Evolutionary conservation across 2,329 filamentous ascomycete genomes (phyloP), one percentile per base, ranked within the genome.

Genomic region (Didymella pinodella): DNA sequence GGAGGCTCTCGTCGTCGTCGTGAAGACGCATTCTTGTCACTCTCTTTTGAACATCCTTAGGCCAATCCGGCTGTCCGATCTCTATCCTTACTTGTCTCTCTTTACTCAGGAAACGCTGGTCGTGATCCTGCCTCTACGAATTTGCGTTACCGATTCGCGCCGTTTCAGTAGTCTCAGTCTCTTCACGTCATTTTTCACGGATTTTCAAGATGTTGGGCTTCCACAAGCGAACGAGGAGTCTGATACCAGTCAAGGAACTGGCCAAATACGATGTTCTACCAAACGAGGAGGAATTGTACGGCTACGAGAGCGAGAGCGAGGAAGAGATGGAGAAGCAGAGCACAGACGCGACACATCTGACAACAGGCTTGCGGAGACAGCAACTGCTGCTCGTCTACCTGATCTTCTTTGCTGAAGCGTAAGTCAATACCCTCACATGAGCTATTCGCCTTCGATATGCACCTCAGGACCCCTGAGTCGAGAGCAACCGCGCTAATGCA

Each of bases 391-490:
- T 82, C 62, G 78, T 82, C 46, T 82, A 81, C 64, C 67, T 81
- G 26, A 65, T 82, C 26, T 81, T 81, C 56, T 72, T 83, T n/a
- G 80, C 80, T 7, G 81, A 82, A 71, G 80, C 80, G 73, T 78
- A 72, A 48, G 76, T 72, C 16, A 12, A 32, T 2, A 20, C 43
- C 36, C 16, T 44, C 45, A 20, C 29, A 20, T 5, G 31, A 54
- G 32, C 46, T 50, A 29, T 54, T 36, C 31, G 48, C 47, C 20
- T 29, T 31, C 48, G 4, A 51, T 26, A 41, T 41, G 41, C 49
- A 36, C 22, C 28, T 28, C 45, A 31, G 45, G 32, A 60, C 45
- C 46, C 46, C 48, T 50, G 40, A 58, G 50, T 59, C 59, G 31
- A 65, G 49, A 29, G 11, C 28, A 36, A 47, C 47, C 47, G 47